Base-by-base conservation (phyloP, 495 filamentous ascomycete species). In the Pseudomonodictys pantanalensis region DNA sequence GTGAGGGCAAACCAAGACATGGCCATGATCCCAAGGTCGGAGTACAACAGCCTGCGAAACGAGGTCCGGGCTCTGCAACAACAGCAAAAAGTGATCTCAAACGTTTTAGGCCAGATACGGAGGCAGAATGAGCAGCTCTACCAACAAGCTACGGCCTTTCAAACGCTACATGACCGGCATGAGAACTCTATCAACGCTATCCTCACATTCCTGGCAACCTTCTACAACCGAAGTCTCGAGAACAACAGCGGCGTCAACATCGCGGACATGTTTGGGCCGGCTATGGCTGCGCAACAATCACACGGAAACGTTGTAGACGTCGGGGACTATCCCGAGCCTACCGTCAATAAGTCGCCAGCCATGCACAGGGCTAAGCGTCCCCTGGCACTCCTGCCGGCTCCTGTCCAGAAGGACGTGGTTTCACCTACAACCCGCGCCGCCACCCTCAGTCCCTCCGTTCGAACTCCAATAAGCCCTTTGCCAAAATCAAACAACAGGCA, bases 141-240 rank as follows among this genome's bases (percentile, higher is more conserved):
- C 64, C 86, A 91, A 33, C 93, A 97, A 71, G 91, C 92, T 0
- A 79, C 87, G 41, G 86, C 88, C 52, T 97, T 97, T 72, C 91
- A 96, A 70, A 86, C 84, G 29, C 82, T 93, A 69, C 93, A 98
- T 67, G 91, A 92, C 48, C 86, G 95, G 28, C 93, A 98, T 67
- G 95, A 98, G 71, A 96, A 91, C 66, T 96, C 91, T 9, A 98
- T 98, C 69, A 97, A 96, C 66, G 93, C 95, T 23, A 97, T 98
- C 63, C 78, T 98, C 15, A 96, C 91, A 28, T 98, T 97, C 71
- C 81, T 98, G 2, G 95, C 93, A 17, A 97, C 93, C 8, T 90
- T 98, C 8, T 98, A 97, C 77, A 89, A 93, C 65, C 88, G 86
- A 55, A 88, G 83, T 59, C 71, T 89, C 25, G 82, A 86, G 49